Conservation (phyloP, 352 stramenopile species). For the Phytophthora hibernalis region DNA sequence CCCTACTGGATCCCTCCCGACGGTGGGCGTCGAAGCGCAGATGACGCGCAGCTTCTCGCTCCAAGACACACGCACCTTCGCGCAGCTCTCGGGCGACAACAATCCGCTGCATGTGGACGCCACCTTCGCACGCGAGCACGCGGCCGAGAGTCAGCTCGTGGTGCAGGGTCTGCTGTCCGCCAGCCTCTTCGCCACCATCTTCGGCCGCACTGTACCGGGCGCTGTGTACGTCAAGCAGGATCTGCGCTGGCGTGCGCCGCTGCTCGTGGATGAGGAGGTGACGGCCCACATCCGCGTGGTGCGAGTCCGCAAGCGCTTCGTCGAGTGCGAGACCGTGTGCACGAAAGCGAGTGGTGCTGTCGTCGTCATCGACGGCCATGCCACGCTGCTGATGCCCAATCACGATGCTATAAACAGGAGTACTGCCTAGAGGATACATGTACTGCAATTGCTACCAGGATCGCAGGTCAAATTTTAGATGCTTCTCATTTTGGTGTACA, state of each 20-base stretch:
- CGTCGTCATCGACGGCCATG: conserved; percentile 71
- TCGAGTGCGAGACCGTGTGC: conserved; percentile 79
- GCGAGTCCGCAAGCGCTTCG: conserved; percentile 66
- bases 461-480: conserved; percentile 21
- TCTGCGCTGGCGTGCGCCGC: conserved; percentile 66
- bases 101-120: conserved; percentile 84
- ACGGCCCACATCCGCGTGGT: conserved; percentile 68
- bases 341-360: conserved; percentile 51
- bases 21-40: conserved; percentile 61
- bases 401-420: conserved; percentile 2
- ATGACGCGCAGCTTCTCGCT: conserved; percentile 71
- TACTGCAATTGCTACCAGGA: neutral
- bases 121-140: conserved; percentile 36
- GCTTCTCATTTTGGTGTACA: conserved; percentile 20
- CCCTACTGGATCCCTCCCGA: conserved; percentile 46
- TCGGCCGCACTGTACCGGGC: conserved; percentile 72
- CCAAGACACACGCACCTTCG: conserved; percentile 69
- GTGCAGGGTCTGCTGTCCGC: conserved; percentile 85
- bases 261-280: conserved; percentile 72
- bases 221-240: conserved; percentile 80
- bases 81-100: conserved; percentile 66
- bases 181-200: conserved; percentile 87
- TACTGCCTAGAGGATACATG: neutral
- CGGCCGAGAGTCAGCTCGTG: conserved; percentile 47
- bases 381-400: conserved; percentile 67